A percentile compares a stretch with the other conserved stretches of the same genome.
Conservation (phyloP, 1,139 yeast species). For the Pneumocystis murina region DNA sequence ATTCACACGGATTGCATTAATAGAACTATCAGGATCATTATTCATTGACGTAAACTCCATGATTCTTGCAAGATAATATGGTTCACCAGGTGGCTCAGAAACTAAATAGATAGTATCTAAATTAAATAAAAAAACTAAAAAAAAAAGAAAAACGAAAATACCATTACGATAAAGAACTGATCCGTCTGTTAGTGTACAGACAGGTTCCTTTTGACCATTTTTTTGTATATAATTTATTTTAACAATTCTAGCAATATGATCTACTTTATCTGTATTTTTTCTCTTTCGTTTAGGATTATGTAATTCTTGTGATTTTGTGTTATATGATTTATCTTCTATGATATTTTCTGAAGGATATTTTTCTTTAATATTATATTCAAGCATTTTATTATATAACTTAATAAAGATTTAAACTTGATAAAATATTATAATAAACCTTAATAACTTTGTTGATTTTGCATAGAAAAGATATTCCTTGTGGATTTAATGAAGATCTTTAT, state of each 20-base stretch:
- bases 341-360: neutral
- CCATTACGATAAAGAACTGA: neutral
- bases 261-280: neutral
- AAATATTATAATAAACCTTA: neutral
- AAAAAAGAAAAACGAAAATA: neutral
- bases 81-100: slow-evolving; percentile 91
- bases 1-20: slow-evolving; percentile 47
- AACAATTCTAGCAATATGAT: neutral
- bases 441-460: no score
- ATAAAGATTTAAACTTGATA: neutral
- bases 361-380: neutral
- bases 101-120: slow-evolving; percentile 66
- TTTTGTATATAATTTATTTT: neutral
- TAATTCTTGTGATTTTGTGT: neutral
- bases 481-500: no score
- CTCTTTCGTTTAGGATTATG: neutral
- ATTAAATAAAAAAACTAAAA: neutral
- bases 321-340: neutral
- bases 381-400: neutral
- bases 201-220: neutral
- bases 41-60: slow-evolving; percentile 45
- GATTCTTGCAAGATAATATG: slow-evolving; percentile 75
- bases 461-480: no score
- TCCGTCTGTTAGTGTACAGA: neutral
- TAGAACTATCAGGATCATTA: slow-evolving; percentile 3